Percentiles rank a stretch among this genome's conserved stretches.
phyloP scores from a whole-genome alignment of 441 rosid species.

The Codiaeum variegatum region DNA sequence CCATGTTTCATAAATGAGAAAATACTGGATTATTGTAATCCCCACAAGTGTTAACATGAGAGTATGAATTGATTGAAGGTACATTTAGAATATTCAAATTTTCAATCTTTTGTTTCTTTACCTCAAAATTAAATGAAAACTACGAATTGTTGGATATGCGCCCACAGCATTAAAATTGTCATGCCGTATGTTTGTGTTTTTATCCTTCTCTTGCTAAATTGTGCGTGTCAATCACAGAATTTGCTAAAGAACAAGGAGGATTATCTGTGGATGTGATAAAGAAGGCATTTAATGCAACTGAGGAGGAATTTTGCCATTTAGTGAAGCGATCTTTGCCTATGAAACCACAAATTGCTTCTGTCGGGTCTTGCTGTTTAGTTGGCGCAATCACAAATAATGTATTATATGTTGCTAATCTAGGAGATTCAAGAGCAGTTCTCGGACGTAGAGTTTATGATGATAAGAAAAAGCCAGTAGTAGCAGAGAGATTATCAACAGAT shows the following conservation, averaged over 20 bases:
- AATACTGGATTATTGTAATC: not conserved
- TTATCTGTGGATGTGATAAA: slow-evolving; percentile 68
- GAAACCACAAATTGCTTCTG: slow-evolving; percentile 78
- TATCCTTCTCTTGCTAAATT: slow-evolving; percentile 1
- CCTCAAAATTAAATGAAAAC: not conserved
- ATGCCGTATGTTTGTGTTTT: not conserved
- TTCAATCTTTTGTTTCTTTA: not conserved
- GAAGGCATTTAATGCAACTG: slow-evolving; percentile 77
- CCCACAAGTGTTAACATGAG: not conserved
- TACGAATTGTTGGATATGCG: not conserved
- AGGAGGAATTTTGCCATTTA: slow-evolving; percentile 70
- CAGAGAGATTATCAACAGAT: slow-evolving; percentile 85
- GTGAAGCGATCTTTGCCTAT: slow-evolving; percentile 54
- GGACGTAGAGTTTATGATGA: slow-evolving; percentile 50
- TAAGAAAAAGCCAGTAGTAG: slow-evolving; percentile 39
- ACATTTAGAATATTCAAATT: no score
- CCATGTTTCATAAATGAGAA: not conserved
- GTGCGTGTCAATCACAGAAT: slow-evolving; percentile 40
- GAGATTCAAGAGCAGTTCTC: slow-evolving; percentile 89
- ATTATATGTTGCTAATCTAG: slow-evolving; percentile 80
- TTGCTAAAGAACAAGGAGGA: slow-evolving; percentile 71
- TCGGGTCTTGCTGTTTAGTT: slow-evolving; percentile 85
- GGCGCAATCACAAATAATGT: slow-evolving; percentile 71
- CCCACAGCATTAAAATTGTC: not conserved
- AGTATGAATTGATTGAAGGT: not conserved